These are phyloP conservation scores for Sisymbrium irio DNA, from an alignment of 345 rosid genomes.

Conservation along the genomic window DNA sequence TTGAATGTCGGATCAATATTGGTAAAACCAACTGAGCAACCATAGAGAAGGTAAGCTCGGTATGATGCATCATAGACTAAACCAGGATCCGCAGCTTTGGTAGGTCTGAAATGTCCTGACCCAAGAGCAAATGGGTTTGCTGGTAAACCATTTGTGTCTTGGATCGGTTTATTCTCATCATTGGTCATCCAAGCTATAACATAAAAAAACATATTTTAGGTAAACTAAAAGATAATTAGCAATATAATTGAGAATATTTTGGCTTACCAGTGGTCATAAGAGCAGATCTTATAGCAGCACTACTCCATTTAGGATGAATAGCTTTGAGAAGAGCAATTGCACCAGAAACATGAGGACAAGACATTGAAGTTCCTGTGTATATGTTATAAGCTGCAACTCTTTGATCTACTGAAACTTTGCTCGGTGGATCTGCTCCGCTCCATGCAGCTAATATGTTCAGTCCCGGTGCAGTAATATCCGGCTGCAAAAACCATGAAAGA, in stretches of 20 bases:
- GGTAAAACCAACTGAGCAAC: slow-evolving; percentile 43
- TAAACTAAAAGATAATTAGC: not conserved
- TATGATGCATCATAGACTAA: slow-evolving; percentile 69
- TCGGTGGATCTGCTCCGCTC: slow-evolving; percentile 55
- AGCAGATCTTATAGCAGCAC: slow-evolving; percentile 86
- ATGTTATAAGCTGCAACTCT: slow-evolving; percentile 48
- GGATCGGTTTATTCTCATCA: slow-evolving; percentile 45
- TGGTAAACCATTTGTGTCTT: slow-evolving; percentile 38
- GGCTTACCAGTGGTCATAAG: slow-evolving; percentile 40
- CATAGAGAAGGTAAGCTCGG: slow-evolving; percentile 51
- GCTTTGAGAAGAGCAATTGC: slow-evolving; percentile 71
- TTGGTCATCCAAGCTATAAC: slow-evolving; percentile 52
- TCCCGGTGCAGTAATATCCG: slow-evolving; percentile 85
- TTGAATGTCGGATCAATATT: slow-evolving; percentile 27
- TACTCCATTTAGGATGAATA: slow-evolving; percentile 75
- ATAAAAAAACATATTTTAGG: not conserved
- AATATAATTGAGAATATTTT: not conserved
- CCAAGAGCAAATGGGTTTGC: slow-evolving; percentile 65
- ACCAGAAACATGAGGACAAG: slow-evolving; percentile 88
- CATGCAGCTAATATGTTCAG: slow-evolving; percentile 79
- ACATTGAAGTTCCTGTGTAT: slow-evolving; percentile 82
- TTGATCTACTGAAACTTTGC: slow-evolving; percentile 43
- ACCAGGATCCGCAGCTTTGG: slow-evolving; percentile 72
- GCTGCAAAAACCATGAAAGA: slow-evolving; percentile 37
- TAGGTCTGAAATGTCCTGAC: slow-evolving; percentile 64